Percentiles rank a stretch among this genome's conserved stretches.
Evolutionary conservation across 2,329 filamentous ascomycete species (phyloP).

Genomic region (Nemania sp.): DNA sequence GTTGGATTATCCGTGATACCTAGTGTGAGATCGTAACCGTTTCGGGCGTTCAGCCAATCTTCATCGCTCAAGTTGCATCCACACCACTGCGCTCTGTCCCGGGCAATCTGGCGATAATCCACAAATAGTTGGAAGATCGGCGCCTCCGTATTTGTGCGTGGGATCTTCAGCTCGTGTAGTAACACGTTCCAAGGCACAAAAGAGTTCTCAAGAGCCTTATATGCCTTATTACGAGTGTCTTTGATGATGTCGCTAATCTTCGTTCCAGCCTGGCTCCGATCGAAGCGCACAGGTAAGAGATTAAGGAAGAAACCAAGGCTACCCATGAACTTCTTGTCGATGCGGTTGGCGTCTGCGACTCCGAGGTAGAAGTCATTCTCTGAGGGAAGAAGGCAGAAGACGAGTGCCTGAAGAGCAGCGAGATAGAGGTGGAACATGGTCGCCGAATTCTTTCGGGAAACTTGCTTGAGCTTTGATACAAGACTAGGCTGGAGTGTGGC

Average conservation of each 20-base stretch:
- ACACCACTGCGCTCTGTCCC: background rate
- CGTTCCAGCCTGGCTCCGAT: background rate
- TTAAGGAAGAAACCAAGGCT: slow-evolving; percentile 12
- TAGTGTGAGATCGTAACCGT: too few relatives aligned
- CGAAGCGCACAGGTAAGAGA: slow-evolving; percentile 16
- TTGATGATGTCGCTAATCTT: slow-evolving; percentile 40
- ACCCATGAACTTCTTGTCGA: slow-evolving; percentile 11
- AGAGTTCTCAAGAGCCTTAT: slow-evolving; percentile 52
- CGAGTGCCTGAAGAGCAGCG: background rate
- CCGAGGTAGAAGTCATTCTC: background rate
- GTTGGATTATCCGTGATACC: too few relatives aligned
- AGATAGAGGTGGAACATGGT: slow-evolving; percentile 15
- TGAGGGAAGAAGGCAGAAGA: slow-evolving; percentile 9
- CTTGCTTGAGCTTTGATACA: slow-evolving; percentile 12
- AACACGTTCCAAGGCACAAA: slow-evolving; percentile 56
- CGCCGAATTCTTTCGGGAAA: background rate
- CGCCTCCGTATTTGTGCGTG: slow-evolving; percentile 51
- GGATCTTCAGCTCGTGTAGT: slow-evolving; percentile 54
- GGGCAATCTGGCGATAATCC: slow-evolving; percentile 38
- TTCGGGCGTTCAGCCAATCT: background rate
- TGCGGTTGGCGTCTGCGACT: slow-evolving; percentile 13
- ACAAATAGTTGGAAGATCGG: slow-evolving; percentile 58
- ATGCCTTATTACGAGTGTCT: slow-evolving; percentile 42
- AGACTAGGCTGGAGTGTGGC: too few relatives aligned
- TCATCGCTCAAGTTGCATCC: background rate